phyloP scores from a whole-genome alignment of 2,329 filamentous ascomycete species.

The Colletotrichum lini region DNA sequence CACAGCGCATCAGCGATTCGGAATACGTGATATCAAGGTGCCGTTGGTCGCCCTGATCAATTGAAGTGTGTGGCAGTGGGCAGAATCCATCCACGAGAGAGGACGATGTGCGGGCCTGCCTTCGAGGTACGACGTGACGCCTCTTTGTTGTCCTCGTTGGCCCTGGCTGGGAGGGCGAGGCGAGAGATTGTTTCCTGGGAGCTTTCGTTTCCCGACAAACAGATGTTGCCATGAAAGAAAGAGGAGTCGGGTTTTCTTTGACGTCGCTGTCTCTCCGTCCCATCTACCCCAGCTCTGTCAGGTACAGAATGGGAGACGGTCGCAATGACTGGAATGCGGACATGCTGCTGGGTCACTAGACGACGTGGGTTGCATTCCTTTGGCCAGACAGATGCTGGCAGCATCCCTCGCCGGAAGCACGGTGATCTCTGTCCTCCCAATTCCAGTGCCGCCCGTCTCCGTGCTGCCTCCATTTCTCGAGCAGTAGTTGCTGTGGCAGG shows the following conservation, averaged over 20 bases:
- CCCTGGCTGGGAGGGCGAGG: constrained; percentile 19
- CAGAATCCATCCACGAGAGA: background rate
- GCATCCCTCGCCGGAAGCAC: constrained; percentile 39
- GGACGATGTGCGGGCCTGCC: background rate
- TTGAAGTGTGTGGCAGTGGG: background rate
- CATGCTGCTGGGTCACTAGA: constrained; percentile 38
- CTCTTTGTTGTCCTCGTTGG: constrained; percentile 27
- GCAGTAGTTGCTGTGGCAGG: constrained; percentile 41
- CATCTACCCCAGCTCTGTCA: constrained; percentile 26
- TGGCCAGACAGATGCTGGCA: constrained; percentile 24
- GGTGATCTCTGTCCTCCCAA: constrained; percentile 37
- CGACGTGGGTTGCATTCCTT: constrained; percentile 41
- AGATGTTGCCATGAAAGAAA: constrained; percentile 30
- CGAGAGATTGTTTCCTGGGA: constrained; percentile 22
- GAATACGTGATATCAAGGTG: constrained; percentile 17
- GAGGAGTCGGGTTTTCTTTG: constrained; percentile 18
- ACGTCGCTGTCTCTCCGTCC: constrained; percentile 20
- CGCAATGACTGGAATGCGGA: constrained; percentile 39
- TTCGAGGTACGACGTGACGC: constrained; percentile 6
- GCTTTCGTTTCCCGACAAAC: constrained; percentile 25
- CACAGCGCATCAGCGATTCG: background rate
- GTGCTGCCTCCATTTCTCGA: constrained; percentile 37
- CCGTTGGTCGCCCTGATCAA: background rate
- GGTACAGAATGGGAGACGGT: constrained; percentile 15
- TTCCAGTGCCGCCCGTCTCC: constrained; percentile 34